These are phyloP conservation scores for Tremellales sp. DNA, from an alignment of 1,284 basidiomycete genomes.

Conservation along the genomic window DNA sequence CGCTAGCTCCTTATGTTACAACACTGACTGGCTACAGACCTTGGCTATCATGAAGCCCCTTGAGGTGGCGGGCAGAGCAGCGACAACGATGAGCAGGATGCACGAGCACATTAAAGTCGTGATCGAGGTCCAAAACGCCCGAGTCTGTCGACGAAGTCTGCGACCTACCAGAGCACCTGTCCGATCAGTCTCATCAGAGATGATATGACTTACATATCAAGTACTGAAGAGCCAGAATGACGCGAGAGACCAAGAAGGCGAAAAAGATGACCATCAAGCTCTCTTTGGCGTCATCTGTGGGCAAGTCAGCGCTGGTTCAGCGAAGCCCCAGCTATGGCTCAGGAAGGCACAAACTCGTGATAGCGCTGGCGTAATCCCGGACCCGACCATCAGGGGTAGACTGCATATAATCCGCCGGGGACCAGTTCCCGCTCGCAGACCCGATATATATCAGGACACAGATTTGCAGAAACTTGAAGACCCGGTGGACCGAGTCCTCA, in stretches of 20 bases:
- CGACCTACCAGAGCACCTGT: neutral
- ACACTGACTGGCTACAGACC: conserved; percentile 5
- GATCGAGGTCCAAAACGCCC: neutral
- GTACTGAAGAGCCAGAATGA: conserved; percentile 23
- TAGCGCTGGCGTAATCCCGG: neutral
- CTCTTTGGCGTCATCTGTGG: conserved; percentile 1
- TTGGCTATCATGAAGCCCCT: conserved; percentile 9
- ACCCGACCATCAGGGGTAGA: neutral
- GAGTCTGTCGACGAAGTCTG: conserved; percentile 1
- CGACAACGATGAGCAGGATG: conserved; percentile 13
- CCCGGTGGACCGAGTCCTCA: conserved; percentile 28
- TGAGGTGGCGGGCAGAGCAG: conserved; percentile 13
- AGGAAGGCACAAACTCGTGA: neutral
- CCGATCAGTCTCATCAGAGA: no score
- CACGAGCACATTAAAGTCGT: conserved; percentile 10
- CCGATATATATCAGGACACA: conserved; percentile 31
- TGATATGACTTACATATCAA: conserved; percentile 14
- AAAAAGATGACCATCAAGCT: conserved; percentile 24
- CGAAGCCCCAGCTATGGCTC: no score
- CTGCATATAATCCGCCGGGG: conserved; percentile 8
- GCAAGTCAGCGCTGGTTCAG: no score
- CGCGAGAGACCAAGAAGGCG: conserved; percentile 16
- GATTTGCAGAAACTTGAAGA: conserved; percentile 27
- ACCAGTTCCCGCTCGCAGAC: conserved; percentile 30
- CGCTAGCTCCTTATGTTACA: neutral